These are phyloP conservation scores for Epichloe bromicola DNA, from an alignment of 2,329 filamentous ascomycete genomes.

Conservation along the genomic window DNA sequence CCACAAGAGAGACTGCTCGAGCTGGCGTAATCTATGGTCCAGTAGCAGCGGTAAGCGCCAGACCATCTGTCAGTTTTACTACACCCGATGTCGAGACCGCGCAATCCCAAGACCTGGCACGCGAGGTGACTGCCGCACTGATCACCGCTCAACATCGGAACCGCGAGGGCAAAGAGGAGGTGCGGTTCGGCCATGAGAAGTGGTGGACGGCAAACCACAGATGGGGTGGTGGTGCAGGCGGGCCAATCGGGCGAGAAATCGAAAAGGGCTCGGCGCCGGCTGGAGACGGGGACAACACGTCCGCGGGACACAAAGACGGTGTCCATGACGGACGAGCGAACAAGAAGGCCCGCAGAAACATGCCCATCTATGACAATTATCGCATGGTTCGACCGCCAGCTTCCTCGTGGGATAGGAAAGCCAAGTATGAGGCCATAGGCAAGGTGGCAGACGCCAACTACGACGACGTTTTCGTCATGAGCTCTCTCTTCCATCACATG, in stretches of 20 bases:
- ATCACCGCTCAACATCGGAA: slow-evolving; percentile 51
- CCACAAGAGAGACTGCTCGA: slow-evolving; percentile 45
- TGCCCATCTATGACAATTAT: slow-evolving; percentile 50
- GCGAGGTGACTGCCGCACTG: slow-evolving; percentile 47
- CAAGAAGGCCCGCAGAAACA: slow-evolving; percentile 42
- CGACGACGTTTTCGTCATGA: slow-evolving; percentile 51
- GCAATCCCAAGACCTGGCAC: slow-evolving; percentile 46
- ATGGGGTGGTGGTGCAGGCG: slow-evolving; percentile 51
- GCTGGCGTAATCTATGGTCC: slow-evolving; percentile 49
- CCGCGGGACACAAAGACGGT: slow-evolving; percentile 13
- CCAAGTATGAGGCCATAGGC: slow-evolving; percentile 44
- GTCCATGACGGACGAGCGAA: slow-evolving; percentile 12
- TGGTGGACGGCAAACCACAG: slow-evolving; percentile 50
- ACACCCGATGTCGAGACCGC: slow-evolving; percentile 34
- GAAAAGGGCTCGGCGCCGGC: slow-evolving; percentile 32
- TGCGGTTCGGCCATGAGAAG: slow-evolving; percentile 40
- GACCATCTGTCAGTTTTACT: slow-evolving; percentile 40
- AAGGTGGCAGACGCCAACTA: slow-evolving; percentile 31
- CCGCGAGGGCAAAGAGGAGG: slow-evolving; percentile 41
- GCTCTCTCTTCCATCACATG: slow-evolving; percentile 48
- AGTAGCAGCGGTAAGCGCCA: slow-evolving; percentile 44
- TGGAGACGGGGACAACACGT: slow-evolving; percentile 34
- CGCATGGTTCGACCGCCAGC: slow-evolving; percentile 46
- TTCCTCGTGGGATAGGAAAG: slow-evolving; percentile 47
- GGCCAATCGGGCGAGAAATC: slow-evolving; percentile 48